A percentile compares a stretch with the other conserved stretches of the same genome.
Evolutionary conservation across 306 rosid species (phyloP).

Genomic region (Pachyrhizus erosus): DNA sequence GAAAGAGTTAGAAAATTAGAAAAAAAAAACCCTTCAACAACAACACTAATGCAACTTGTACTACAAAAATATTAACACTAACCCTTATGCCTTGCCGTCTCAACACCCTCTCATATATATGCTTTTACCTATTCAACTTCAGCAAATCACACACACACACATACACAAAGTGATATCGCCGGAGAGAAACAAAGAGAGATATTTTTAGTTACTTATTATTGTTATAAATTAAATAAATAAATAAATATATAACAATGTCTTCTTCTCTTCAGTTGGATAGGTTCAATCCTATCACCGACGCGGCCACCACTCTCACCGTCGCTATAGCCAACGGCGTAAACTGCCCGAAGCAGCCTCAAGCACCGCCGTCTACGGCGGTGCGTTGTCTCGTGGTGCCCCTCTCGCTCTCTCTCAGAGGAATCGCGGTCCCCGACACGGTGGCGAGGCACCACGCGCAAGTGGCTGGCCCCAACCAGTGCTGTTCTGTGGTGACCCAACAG

Average conservation of each 20-base stretch:
- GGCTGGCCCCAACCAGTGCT: constrained; percentile 57
- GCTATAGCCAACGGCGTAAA: constrained; percentile 46
- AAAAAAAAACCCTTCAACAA: constrained; percentile 4
- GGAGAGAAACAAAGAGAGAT: too few species aligned
- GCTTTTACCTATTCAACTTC: constrained; percentile 34
- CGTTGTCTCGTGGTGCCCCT: constrained; percentile 22
- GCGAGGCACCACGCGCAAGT: constrained; percentile 46
- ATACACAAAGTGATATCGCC: neutral
- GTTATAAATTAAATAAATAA: neutral
- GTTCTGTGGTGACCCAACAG: constrained; percentile 52
- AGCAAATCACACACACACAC: neutral
- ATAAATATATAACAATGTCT: constrained; percentile 41
- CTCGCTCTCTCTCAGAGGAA: neutral
- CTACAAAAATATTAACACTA: constrained; percentile 44
- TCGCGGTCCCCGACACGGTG: neutral
- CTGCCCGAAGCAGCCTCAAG: constrained; percentile 48
- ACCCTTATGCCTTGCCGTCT: constrained; percentile 1
- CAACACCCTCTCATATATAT: neutral
- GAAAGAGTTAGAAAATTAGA: neutral
- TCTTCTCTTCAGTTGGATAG: constrained; percentile 48
- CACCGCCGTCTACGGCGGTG: neutral
- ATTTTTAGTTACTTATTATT: neutral
- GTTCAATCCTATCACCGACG: constrained; percentile 47
- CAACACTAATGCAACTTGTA: constrained; percentile 52
- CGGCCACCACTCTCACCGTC: constrained; percentile 26